These are phyloP conservation scores for Golubevia pallescens DNA, from an alignment of 1,284 basidiomycete genomes.

Conservation along the genomic window DNA sequence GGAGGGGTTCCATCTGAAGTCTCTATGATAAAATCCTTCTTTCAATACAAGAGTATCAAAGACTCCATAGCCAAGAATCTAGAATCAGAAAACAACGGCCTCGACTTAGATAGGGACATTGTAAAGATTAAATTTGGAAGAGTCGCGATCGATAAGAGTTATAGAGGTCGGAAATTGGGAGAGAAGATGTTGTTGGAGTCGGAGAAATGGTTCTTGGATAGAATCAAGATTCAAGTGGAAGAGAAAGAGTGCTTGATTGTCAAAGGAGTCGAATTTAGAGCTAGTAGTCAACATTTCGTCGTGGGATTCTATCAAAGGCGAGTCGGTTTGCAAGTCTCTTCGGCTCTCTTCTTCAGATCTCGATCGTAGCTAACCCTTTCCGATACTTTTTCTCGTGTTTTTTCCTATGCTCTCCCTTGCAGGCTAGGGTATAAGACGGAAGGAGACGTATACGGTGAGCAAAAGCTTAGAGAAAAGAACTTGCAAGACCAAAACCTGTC, in stretches of 20 bases:
- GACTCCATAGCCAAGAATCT: too few species aligned
- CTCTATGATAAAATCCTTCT: too few species aligned
- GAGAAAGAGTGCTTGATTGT: neutral
- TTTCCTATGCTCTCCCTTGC: too few species aligned
- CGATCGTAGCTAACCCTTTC: neutral
- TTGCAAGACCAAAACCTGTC: too few species aligned
- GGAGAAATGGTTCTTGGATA: neutral
- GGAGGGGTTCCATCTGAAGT: too few species aligned
- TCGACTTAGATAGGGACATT: neutral
- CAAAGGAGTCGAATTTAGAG: neutral
- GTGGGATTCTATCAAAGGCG: neutral
- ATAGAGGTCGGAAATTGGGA: neutral
- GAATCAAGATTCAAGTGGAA: neutral
- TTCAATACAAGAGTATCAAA: too few species aligned
- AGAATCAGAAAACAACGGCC: too few species aligned
- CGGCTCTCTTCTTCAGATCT: neutral
- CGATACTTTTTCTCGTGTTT: too few species aligned
- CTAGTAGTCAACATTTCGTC: neutral
- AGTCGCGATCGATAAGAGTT: neutral
- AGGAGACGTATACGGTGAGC: too few species aligned
- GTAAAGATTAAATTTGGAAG: neutral
- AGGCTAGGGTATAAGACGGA: too few species aligned
- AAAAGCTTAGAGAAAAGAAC: too few species aligned
- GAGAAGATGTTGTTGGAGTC: neutral
- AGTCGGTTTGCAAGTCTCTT: neutral